Evolutionary conservation across 495 filamentous ascomycete species (phyloP).

Genomic region (Oidiodendron maius): DNA sequence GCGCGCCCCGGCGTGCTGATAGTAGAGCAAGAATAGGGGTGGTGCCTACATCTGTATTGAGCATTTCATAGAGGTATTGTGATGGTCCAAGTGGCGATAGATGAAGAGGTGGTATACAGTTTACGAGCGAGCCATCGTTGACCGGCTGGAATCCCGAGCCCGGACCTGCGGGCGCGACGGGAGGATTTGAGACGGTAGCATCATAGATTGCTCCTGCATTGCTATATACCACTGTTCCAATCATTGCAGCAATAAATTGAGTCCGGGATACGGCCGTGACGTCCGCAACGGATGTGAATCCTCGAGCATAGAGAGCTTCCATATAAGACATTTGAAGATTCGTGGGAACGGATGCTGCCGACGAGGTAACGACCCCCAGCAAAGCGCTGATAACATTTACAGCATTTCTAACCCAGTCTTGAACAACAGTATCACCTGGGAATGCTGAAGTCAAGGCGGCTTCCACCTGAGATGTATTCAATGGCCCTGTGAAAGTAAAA

Average conservation of each 20-base stretch:
- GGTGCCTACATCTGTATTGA: not conserved
- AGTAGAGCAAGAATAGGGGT: not conserved
- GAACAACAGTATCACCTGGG: not conserved
- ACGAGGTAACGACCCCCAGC: too few relatives aligned
- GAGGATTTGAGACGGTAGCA: not conserved
- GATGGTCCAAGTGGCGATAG: not conserved
- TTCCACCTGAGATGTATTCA: not conserved
- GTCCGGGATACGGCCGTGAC: not conserved
- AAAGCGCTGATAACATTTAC: not conserved
- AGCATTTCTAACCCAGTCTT: not conserved
- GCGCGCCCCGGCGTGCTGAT: not conserved
- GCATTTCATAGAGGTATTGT: not conserved
- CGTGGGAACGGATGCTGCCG: not conserved
- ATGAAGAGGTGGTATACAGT: not conserved
- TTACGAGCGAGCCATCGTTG: not conserved
- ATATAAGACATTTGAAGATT: conserved; percentile 1
- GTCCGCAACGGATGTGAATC: not conserved
- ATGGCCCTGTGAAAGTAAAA: not conserved
- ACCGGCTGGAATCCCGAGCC: not conserved
- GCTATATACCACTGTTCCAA: conserved; percentile 2
- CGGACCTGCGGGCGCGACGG: not conserved
- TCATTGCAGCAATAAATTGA: not conserved
- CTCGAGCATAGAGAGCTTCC: conserved; percentile 8
- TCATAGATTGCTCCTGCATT: not conserved
- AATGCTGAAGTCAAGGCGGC: not conserved